Conservation (phyloP, 495 filamentous ascomycete species). For the Penicillium angulare region DNA sequence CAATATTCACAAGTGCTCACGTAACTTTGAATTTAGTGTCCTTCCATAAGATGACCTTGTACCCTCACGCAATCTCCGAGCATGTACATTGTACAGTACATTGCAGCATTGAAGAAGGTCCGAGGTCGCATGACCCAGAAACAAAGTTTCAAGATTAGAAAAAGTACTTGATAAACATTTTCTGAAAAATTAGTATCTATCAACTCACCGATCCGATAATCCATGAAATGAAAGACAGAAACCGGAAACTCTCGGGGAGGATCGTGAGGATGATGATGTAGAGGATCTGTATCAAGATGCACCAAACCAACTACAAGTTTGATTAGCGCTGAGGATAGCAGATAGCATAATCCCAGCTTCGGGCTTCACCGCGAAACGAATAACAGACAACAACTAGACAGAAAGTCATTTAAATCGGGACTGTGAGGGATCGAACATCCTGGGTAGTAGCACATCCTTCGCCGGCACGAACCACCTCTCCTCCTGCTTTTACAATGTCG, state of each 20-base stretch:
- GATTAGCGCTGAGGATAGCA: neutral
- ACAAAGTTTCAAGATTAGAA: neutral
- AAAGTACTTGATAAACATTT: neutral
- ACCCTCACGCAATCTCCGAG: neutral
- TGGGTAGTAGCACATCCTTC: constrained; percentile 6
- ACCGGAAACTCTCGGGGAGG: neutral
- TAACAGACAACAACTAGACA: too few relatives aligned
- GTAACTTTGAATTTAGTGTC: neutral
- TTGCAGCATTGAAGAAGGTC: neutral
- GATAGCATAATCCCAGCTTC: neutral
- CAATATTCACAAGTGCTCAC: neutral
- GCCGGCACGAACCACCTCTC: constrained; percentile 8
- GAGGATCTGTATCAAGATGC: too few relatives aligned
- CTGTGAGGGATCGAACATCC: neutral
- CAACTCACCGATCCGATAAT: too few relatives aligned
- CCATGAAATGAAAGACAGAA: too few relatives aligned
- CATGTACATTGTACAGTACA: neutral
- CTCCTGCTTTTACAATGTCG: constrained; percentile 6
- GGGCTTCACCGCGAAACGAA: neutral
- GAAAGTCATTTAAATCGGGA: constrained; percentile 4
- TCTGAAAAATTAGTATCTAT: neutral
- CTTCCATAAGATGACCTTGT: too few relatives aligned
- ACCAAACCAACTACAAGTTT: too few relatives aligned
- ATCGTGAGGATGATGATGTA: too few relatives aligned
- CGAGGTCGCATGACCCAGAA: neutral